Evolutionary conservation across 2,329 filamentous ascomycete species (phyloP).

Genomic region (Penicillium sp.): DNA sequence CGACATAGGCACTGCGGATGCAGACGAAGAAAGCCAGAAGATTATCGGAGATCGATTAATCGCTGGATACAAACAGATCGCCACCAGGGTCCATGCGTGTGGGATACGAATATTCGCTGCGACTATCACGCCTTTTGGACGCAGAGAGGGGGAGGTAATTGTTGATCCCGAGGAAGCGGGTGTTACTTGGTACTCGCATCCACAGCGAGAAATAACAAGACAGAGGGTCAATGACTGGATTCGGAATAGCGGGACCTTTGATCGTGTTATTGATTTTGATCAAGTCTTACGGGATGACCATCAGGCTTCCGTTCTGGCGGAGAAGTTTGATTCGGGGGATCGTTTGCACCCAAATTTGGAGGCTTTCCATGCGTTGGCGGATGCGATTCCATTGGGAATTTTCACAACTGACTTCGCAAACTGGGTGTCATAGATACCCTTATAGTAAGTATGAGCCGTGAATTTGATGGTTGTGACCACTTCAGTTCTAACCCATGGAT

Average conservation of each 20-base stretch:
- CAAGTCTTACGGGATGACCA: constrained; percentile 54
- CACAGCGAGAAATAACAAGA: constrained; percentile 57
- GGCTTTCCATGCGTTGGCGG: constrained; percentile 62
- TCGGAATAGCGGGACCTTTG: constrained; percentile 56
- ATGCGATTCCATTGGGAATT: constrained; percentile 58
- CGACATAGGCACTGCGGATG: constrained; percentile 60
- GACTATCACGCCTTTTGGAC: constrained; percentile 66
- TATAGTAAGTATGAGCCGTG: no score
- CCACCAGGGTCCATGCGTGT: constrained; percentile 53
- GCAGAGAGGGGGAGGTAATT: constrained; percentile 29
- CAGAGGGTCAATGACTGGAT: constrained; percentile 64
- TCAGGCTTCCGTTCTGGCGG: constrained; percentile 51
- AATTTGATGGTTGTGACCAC: background rate
- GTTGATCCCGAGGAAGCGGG: constrained; percentile 38
- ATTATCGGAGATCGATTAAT: constrained; percentile 55
- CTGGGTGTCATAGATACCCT: background rate
- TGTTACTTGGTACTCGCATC: constrained; percentile 49
- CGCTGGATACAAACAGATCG: constrained; percentile 61
- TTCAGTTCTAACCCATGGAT: background rate
- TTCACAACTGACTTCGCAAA: constrained; percentile 36
- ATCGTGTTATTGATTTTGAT: constrained; percentile 65
- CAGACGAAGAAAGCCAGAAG: constrained; percentile 48
- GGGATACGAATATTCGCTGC: constrained; percentile 62
- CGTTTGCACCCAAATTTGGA: constrained; percentile 63
- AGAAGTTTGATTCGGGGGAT: constrained; percentile 61